phyloP scores from a whole-genome alignment of 1,284 basidiomycete species.

The Volvariella surrecta region DNA sequence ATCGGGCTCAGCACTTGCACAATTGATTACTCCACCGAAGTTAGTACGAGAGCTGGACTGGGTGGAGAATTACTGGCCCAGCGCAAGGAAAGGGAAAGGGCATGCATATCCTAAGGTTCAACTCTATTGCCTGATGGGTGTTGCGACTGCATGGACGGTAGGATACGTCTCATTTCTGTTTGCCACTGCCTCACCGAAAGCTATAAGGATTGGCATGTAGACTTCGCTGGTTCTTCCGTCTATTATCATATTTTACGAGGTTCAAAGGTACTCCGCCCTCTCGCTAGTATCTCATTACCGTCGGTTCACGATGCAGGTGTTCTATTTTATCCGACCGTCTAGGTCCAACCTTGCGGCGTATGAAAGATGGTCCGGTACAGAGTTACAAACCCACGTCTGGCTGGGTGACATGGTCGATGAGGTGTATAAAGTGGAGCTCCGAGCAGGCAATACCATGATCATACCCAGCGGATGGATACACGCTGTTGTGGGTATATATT shows the following conservation, averaged over 20 bases:
- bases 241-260: conserved; percentile 88
- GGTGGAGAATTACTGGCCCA: conserved; percentile 95
- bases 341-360: conserved; percentile 83
- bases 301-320: conserved; percentile 44
- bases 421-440: conserved; percentile 78
- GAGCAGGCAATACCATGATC: conserved; percentile 90
- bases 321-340: conserved; percentile 94
- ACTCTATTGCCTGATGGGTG: conserved; percentile 93
- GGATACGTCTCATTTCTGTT: conserved; percentile 16
- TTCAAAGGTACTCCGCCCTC: conserved; percentile 49
- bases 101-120: conserved; percentile 90
- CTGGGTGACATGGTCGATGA: conserved; percentile 86
- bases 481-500: conserved; percentile 65
- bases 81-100: conserved; percentile 61
- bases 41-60: conserved; percentile 90
- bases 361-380: conserved; percentile 84
- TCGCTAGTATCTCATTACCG: conserved; percentile 5
- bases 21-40: conserved; percentile 74
- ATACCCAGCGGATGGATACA: conserved; percentile 98
- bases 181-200: background rate
- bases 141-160: conserved; percentile 79
- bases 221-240: conserved; percentile 92
- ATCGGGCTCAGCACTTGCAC: conserved; percentile 67
- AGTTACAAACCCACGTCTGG: conserved; percentile 84
- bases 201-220: conserved; percentile 87